Evolutionary conservation across 257 asterid genomes (phyloP).

Genomic region (Gentiana macrophylla): DNA sequence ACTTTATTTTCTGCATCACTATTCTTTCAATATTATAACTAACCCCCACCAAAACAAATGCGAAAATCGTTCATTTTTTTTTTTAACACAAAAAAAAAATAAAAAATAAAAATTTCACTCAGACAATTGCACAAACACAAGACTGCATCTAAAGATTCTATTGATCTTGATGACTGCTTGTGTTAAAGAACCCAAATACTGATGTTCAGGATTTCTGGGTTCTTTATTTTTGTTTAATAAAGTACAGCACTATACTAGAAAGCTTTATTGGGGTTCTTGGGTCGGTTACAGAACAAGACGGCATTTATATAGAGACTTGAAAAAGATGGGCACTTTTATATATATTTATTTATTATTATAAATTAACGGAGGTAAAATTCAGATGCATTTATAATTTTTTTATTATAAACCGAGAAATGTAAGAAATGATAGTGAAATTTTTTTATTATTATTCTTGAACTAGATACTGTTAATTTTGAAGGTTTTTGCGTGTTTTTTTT

Average conservation of each 20-base stretch:
- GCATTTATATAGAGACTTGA: slow-evolving; percentile 12
- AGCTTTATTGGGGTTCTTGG: slow-evolving; percentile 1
- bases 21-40: slow-evolving; percentile 1
- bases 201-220: neutral
- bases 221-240: neutral
- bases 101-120: neutral
- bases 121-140: neutral
- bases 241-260: neutral
- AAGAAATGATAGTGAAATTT: no score
- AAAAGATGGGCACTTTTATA: neutral
- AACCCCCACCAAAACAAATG: slow-evolving; percentile 8
- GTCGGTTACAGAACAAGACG: slow-evolving; percentile 9
- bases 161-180: slow-evolving; percentile 13
- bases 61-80: neutral
- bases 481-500: no score
- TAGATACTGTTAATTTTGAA: no score
- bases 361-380: no score
- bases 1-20: slow-evolving; percentile 47
- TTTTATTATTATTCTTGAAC: no score
- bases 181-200: slow-evolving; percentile 2
- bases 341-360: no score
- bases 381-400: no score
- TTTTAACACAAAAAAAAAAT: neutral
- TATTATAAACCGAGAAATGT: no score
- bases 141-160: neutral